Conservation (phyloP, 495 filamentous ascomycete species). For the Trichoderma parareesei region DNA sequence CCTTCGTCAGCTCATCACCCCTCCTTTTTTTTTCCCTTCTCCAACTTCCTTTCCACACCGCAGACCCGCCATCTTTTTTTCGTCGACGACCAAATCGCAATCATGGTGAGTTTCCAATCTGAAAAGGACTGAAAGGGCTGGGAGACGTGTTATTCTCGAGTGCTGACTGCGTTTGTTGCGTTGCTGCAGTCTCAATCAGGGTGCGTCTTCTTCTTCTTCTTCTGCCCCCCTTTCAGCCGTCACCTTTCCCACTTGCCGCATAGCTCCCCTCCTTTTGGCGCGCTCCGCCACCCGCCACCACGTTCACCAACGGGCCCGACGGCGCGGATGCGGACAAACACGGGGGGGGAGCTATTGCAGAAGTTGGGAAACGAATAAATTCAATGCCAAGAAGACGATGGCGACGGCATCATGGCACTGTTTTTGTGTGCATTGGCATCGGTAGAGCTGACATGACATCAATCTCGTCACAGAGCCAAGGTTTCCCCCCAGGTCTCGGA, state of each 20-base stretch:
- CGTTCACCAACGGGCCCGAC: background rate
- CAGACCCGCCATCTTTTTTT: background rate
- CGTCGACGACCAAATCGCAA: slow-evolving; percentile 11
- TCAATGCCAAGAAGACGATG: background rate
- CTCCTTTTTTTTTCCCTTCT: background rate
- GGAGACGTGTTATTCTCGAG: background rate
- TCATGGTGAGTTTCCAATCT: slow-evolving; percentile 15
- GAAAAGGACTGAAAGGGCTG: background rate
- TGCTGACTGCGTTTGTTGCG: background rate
- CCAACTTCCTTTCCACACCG: background rate
- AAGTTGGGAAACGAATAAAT: background rate
- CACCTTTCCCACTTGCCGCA: slow-evolving; percentile 11
- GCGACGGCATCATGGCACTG: no score
- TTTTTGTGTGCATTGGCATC: background rate
- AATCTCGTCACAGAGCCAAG: background rate
- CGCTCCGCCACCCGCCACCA: background rate
- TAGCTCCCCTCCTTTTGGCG: background rate
- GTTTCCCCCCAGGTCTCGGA: slow-evolving; percentile 40
- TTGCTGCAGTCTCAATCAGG: slow-evolving; percentile 56
- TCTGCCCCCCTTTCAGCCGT: slow-evolving; percentile 5
- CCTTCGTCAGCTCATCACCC: slow-evolving; percentile 9
- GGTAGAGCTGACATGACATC: slow-evolving; percentile 25
- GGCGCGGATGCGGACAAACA: background rate
- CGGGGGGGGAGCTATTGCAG: no score
- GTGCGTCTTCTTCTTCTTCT: slow-evolving; percentile 38